Evolutionary conservation across 163 green algal species (phyloP).

Genomic region (Scenedesmus sp.): DNA sequence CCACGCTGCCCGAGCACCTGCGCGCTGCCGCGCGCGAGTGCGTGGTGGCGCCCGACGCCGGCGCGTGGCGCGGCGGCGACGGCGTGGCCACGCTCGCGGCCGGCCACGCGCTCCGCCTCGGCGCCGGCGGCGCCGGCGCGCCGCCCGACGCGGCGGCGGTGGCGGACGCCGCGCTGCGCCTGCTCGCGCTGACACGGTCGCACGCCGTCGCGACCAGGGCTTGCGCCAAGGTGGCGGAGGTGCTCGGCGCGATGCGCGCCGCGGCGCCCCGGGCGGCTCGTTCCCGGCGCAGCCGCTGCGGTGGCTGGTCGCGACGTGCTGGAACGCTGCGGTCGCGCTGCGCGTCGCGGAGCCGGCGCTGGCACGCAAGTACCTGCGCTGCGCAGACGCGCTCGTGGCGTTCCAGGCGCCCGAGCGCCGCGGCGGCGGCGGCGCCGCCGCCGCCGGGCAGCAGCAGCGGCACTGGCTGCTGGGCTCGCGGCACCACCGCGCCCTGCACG

Average conservation of each 20-base stretch:
- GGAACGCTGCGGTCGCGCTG: neutral
- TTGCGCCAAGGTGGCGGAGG: neutral
- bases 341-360: neutral
- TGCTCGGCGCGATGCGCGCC: neutral
- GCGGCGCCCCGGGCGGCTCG: neutral
- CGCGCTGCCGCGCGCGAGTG: neutral
- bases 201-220: neutral
- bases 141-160: neutral
- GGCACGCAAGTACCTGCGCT: constrained; percentile 3
- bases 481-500: neutral
- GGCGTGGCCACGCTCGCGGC: neutral
- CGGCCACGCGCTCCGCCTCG: neutral
- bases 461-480: constrained; percentile 10
- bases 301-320: neutral
- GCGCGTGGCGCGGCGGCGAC: neutral
- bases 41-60: neutral
- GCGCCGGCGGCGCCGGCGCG: neutral
- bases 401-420: neutral
- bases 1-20: neutral
- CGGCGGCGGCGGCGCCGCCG: too few relatives aligned
- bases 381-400: neutral
- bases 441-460: neutral
- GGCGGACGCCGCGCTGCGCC: neutral
- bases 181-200: neutral
- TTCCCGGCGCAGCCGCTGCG: neutral